Evolutionary conservation across 345 rosid species (phyloP).

Genomic region (Bruguiera parviflora): DNA sequence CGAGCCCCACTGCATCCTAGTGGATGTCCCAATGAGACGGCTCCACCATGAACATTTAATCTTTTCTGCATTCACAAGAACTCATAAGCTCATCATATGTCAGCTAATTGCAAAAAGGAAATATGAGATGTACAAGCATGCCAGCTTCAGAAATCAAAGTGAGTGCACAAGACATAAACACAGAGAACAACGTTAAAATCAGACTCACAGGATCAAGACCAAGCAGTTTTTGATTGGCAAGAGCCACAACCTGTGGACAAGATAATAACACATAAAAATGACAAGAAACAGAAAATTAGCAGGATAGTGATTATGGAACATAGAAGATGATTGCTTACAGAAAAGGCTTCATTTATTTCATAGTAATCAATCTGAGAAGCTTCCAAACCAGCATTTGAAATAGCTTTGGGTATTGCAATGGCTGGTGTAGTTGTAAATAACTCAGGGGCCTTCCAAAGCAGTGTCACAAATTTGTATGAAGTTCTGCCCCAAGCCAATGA

Average conservation of each 20-base stretch:
- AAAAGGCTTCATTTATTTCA: constrained; percentile 37
- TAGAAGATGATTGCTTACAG: constrained; percentile 19
- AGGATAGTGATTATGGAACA: not conserved
- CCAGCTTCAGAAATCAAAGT: not conserved
- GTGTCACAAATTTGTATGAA: not conserved
- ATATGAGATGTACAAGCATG: not conserved
- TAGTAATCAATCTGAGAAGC: constrained; percentile 27
- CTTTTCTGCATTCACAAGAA: constrained; percentile 16
- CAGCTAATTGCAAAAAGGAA: not conserved
- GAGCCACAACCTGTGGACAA: constrained; percentile 30
- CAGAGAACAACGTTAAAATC: not conserved
- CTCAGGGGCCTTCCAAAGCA: constrained; percentile 22
- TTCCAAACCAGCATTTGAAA: constrained; percentile 30
- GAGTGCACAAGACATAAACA: not conserved
- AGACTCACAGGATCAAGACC: constrained; percentile 26
- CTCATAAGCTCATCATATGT: not conserved
- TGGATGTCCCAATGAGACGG: constrained; percentile 35
- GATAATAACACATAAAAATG: not conserved
- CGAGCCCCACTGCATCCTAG: constrained; percentile 35
- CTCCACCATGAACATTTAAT: constrained; percentile 33
- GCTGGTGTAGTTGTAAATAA: constrained; percentile 32
- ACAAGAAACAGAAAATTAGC: not conserved
- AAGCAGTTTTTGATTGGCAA: constrained; percentile 31
- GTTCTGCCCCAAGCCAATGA: not conserved
- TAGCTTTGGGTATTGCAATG: constrained; percentile 34